These are phyloP conservation scores for Globisporangium irregulare DNA, from an alignment of 352 stramenopile genomes.

Conservation along the genomic window DNA sequence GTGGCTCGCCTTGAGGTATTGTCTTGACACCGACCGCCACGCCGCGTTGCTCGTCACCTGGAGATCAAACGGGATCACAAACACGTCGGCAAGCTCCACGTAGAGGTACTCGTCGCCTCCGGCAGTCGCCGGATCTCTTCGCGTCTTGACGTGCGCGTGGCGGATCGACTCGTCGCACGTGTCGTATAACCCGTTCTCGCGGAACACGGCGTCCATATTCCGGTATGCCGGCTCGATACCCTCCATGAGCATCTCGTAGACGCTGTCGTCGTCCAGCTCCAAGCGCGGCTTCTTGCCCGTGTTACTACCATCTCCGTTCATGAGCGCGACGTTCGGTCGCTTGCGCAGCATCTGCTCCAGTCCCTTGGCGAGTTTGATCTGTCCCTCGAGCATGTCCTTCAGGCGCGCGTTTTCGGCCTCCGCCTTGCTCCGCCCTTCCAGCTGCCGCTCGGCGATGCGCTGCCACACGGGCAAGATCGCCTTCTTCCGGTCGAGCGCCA, in stretches of 20 bases:
- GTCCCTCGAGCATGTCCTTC: conserved; percentile 33
- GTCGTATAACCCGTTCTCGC: conserved; percentile 37
- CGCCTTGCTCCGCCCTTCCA: conserved; percentile 24
- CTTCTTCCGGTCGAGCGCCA: conserved; percentile 16
- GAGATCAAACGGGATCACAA: conserved; percentile 40
- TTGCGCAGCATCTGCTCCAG: conserved; percentile 55
- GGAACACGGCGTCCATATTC: conserved; percentile 39
- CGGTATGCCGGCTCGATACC: conserved; percentile 41
- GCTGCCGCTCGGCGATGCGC: conserved; percentile 46
- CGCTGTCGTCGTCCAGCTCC: conserved; percentile 21
- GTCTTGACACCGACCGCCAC: conserved; percentile 35
- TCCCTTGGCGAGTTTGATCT: conserved; percentile 45
- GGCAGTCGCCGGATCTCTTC: neutral
- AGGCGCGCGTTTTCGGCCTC: conserved; percentile 49
- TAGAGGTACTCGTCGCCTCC: conserved; percentile 32
- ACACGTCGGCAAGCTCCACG: conserved; percentile 38
- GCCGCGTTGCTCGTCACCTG: conserved; percentile 26
- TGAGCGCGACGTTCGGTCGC: conserved; percentile 37
- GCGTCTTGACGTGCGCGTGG: conserved; percentile 35
- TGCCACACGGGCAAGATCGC: conserved; percentile 41
- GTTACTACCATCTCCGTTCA: conserved; percentile 11
- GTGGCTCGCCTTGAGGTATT: conserved; percentile 30
- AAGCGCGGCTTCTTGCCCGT: conserved; percentile 21
- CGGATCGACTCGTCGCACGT: conserved; percentile 41
- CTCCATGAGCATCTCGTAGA: conserved; percentile 35